Conservation (phyloP, 352 stramenopile genomes). For the Phytopythium oedochilum region DNA sequence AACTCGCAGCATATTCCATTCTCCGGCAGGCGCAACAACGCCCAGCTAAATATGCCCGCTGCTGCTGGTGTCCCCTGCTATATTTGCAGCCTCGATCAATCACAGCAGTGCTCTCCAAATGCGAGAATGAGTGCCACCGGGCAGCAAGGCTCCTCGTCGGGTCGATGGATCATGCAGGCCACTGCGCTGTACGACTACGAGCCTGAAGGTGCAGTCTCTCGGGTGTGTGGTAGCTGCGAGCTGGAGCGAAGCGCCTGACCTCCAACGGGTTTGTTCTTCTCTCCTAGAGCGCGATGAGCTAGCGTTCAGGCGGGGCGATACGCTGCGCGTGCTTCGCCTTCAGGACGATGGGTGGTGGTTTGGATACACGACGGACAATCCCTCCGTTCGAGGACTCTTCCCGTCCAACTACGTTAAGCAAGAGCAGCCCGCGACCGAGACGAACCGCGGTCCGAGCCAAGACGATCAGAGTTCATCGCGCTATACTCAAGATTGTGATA, state of each 20-base stretch:
- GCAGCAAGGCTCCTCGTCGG: neutral
- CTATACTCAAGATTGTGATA: slow-evolving; percentile 2
- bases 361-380: slow-evolving; percentile 26
- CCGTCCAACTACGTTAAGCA: slow-evolving; percentile 67
- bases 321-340: slow-evolving; percentile 37
- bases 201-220: slow-evolving; percentile 42
- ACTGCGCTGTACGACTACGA: slow-evolving; percentile 59
- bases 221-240: too few species aligned
- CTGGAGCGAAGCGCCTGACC: too few species aligned
- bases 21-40: too few species aligned
- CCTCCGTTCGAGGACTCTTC: slow-evolving; percentile 37
- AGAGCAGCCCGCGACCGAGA: slow-evolving; percentile 4
- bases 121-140: neutral
- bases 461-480: neutral
- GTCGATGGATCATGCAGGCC: slow-evolving; percentile 40
- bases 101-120: neutral
- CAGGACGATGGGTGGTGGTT: slow-evolving; percentile 68
- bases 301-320: slow-evolving; percentile 34
- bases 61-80: neutral
- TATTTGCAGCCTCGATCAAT: neutral
- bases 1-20: too few species aligned
- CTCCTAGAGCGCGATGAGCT: slow-evolving; percentile 56
- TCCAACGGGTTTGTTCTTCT: neutral
- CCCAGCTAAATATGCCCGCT: too few species aligned
- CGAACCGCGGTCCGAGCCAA: neutral